Evolutionary conservation across 192 early-diverging fungal species (phyloP), one percentile per base, ranked within the genome.

Genomic region (Thoreauomyces humboldtii): DNA sequence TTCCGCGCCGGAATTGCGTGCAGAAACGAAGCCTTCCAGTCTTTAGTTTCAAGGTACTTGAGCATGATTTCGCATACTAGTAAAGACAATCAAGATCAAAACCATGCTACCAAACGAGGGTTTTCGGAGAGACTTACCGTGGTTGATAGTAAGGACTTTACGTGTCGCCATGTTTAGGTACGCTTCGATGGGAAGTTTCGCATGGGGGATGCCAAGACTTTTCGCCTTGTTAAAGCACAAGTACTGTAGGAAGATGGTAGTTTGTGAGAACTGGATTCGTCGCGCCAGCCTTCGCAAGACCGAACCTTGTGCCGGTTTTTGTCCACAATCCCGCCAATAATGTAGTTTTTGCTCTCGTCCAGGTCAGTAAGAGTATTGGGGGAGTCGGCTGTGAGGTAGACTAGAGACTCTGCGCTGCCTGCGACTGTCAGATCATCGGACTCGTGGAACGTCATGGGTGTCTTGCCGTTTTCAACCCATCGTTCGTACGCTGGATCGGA

Each of bases 291-390:
- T 4, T 29, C 6, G 27, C 27, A 28, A 52, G 2, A 31, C 4
- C 27, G 7, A 31, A 79, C 82, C 68, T 89, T 89, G 70, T 93
- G 77, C 36, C 95, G 75, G 63, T 98, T 98, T 67, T 90, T 91
- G 64, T 98, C 96, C 0, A 98, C 96, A 45, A 98, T 83, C 0
- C 94, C 94, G 33, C 96, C 96, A 68, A 98, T 88, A 15, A 98
- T 67, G 71, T 98, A 98, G 4, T 85, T 75, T 44, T 89, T 91
- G 0, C 63, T 64, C n/a, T 82, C 80, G 4, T 94, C 91, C 33
- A 98, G 70, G 6, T 73, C 63, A 1, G 81, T 65, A 17, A 93
- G 60, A 15, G 78, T 77, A 52, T 91, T 88, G 6, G 84, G 79
- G 14, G 92, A 89, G 63, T 98, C 96, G 1, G 95, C 96, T 0